Evolutionary conservation across 352 stramenopile species (phyloP), one percentile per base, ranked within the genome.

Genomic region (Globisporangium irregulare): DNA sequence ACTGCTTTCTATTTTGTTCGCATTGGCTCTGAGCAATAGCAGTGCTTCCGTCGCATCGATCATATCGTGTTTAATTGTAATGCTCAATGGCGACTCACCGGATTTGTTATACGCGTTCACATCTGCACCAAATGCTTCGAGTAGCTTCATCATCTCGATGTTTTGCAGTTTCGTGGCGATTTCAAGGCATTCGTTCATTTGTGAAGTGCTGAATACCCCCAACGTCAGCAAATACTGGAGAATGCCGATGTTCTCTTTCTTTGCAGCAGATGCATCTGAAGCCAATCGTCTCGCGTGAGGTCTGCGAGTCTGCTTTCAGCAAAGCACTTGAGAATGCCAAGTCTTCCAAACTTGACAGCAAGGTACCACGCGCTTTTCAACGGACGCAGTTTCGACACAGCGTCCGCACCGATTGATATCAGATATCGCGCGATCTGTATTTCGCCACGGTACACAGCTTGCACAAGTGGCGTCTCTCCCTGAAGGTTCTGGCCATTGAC

Each of bases 271-370:
- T 27, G 22, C 22, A 57, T 25, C 29, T 7, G 51, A 25, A 57
- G 24, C 2, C 34, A 24, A 9, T 57, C 22, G 51, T 34, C 15
- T 32, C 18, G 51, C 15, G 12, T 57, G 22, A 57, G 24, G 51
- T 57, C 51, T 7, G 25, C 24, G 24, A 32, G 10, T 22, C 29
- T 57, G 51, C 51, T 34, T 57, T 57, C 51, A 18, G 15, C 12
- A 57, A 57, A 57, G 22, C 51, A 32, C 51, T 57, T 57, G 51
- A 34, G 24, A 32, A 57, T 57, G 22, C 5, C 51, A 27, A 57
- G 51, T 34, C 24, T 25, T 57, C 51, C 51, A 27, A 20, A 27
- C 51, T 57, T 57, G 51, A 34, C 10, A 15, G 22, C 24, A 7
- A 57, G 24, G 7, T 57, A 57, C 51, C 51, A 57, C 51, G 29